These are phyloP conservation scores for Adansonia grandidieri DNA, from an alignment of 441 rosid genomes.

Conservation along the genomic window DNA sequence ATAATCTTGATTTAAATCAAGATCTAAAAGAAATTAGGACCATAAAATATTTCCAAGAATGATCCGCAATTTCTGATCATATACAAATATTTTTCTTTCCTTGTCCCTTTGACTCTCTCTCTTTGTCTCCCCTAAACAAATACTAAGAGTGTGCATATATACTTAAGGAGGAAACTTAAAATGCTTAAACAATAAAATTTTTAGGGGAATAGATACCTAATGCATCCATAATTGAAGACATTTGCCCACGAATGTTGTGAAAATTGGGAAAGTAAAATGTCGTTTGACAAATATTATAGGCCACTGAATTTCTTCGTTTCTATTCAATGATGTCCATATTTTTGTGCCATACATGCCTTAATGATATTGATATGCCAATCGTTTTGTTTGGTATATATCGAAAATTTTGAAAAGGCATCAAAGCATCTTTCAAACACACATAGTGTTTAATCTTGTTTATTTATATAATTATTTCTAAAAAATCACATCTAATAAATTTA, in stretches of 20 bases:
- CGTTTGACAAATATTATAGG: not conserved
- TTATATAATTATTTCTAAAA: too few relatives aligned
- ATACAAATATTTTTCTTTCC: not conserved
- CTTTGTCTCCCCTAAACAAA: not conserved
- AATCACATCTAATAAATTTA: too few relatives aligned
- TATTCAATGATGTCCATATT: conserved; percentile 3
- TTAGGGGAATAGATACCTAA: not conserved
- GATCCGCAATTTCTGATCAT: not conserved
- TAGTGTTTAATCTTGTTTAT: too few relatives aligned
- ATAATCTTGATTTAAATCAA: not conserved
- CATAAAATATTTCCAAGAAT: not conserved
- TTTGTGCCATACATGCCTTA: not conserved
- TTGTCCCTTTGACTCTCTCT: not conserved
- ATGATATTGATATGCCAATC: not conserved
- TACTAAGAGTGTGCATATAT: not conserved
- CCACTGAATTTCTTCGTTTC: not conserved
- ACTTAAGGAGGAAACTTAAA: not conserved
- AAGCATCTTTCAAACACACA: not conserved
- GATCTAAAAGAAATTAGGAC: not conserved
- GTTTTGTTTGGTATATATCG: not conserved
- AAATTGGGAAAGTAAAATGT: not conserved
- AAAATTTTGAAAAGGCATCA: not conserved
- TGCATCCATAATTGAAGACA: conserved; percentile 1
- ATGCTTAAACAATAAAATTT: not conserved
- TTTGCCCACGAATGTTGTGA: not conserved